Evolutionary conservation across 2,329 filamentous ascomycete genomes (phyloP), one percentile per base, ranked within the genome.

Genomic region (Neodidymelliopsis sp.): DNA sequence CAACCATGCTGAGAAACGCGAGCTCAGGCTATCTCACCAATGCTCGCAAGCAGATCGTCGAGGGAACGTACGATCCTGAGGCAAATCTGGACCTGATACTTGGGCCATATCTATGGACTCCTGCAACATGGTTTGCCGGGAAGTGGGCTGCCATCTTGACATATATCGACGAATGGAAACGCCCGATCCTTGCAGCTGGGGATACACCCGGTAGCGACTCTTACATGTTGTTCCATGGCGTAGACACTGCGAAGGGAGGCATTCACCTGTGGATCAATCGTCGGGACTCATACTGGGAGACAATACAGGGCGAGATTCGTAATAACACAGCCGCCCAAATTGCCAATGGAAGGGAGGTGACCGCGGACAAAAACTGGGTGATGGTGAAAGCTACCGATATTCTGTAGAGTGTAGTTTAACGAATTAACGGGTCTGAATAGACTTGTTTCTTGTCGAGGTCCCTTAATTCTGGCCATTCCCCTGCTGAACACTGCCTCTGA

Each of bases 71-170:
- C 28, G 49, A 67, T 39, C 43, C 55, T n/a, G 50, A 57, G 9
- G 59, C 57, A 4, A 65, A 64, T 34, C 48, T 66, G 12, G 63
- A 67, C 39, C 46, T 69, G 8, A 52, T 64, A 6, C 38, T 69
- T 8, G 62, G 60, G 3, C 49, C 63, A 11, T 66, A 67, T 29
- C 57, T 69, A 1, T 69, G 62, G 61, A 69, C 64, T 6, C 64
- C 65, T 6, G 63, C 65, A 0, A 69, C 65, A 4, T 69, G 65
- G 64, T 69, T 60, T 35, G 54, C 65, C 3, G 65, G 65, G 0
- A 69, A 67, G 40, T 69, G 65, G 65, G 64, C 63, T 16, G 65
- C 63, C 10, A 60, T 67, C 11, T 34, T 69, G 20, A 67, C 63
- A 11, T 69, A 69, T 30, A 65, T 69, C 18, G 62, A 65, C 35